A percentile compares a stretch with the other conserved stretches of the same genome.
Evolutionary conservation across 1,284 basidiomycete genomes (phyloP).

Genomic region (Trichosporon coremiiforme): DNA sequence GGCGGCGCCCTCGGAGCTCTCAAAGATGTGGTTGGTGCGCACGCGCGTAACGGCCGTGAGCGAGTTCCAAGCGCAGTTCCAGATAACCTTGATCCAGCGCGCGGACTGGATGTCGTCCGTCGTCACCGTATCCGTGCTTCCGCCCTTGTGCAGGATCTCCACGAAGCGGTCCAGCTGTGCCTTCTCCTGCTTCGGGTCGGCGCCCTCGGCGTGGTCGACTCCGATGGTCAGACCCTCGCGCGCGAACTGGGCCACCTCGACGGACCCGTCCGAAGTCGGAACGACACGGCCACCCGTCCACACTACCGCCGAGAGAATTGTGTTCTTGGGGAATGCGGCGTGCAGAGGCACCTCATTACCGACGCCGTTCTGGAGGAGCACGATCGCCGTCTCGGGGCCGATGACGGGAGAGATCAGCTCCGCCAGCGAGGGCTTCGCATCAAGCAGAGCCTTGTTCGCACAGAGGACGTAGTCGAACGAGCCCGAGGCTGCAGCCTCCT

Average conservation of each 20-base stretch:
- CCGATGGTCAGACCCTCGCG: slow-evolving; percentile 55
- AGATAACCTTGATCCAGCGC: slow-evolving; percentile 60
- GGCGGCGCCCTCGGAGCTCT: slow-evolving; percentile 44
- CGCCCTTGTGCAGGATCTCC: slow-evolving; percentile 47
- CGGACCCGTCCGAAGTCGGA: slow-evolving; percentile 33
- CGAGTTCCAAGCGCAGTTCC: slow-evolving; percentile 54
- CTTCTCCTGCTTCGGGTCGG: slow-evolving; percentile 41
- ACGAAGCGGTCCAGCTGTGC: slow-evolving; percentile 48
- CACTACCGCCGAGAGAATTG: slow-evolving; percentile 59
- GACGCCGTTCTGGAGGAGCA: slow-evolving; percentile 60
- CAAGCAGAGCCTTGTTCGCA: slow-evolving; percentile 56
- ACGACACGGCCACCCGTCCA: slow-evolving; percentile 57
- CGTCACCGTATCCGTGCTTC: slow-evolving; percentile 48
- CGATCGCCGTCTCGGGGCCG: slow-evolving; percentile 51
- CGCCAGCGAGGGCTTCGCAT: slow-evolving; percentile 49
- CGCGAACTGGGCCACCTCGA: slow-evolving; percentile 52
- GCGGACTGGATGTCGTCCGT: slow-evolving; percentile 58
- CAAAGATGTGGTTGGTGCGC: slow-evolving; percentile 52
- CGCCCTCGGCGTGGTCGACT: slow-evolving; percentile 45
- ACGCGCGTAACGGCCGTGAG: slow-evolving; percentile 51
- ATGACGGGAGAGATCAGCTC: slow-evolving; percentile 51
- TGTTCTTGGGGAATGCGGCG: slow-evolving; percentile 55
- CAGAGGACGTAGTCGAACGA: slow-evolving; percentile 53
- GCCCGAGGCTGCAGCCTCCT: slow-evolving; percentile 50
- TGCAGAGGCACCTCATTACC: slow-evolving; percentile 59